phyloP scores from a whole-genome alignment of 73 alveolate genomes.

The Stentor roeselii region DNA sequence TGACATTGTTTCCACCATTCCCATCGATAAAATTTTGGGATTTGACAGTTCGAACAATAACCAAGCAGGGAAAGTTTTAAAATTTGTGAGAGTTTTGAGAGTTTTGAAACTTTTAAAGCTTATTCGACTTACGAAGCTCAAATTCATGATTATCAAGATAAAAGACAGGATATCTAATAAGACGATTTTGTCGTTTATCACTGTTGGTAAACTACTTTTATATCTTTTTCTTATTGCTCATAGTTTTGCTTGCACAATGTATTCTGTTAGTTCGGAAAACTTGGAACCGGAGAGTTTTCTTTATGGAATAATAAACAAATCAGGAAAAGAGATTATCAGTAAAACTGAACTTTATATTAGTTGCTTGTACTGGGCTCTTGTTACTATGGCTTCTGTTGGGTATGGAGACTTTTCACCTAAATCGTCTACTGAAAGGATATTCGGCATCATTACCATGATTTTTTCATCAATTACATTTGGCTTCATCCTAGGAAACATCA shows the following conservation, averaged over 20 bases:
- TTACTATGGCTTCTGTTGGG: constrained; percentile 1
- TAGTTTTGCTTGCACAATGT: background rate
- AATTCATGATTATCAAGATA: background rate
- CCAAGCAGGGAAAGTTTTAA: background rate
- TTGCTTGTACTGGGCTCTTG: background rate
- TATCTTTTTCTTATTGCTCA: background rate
- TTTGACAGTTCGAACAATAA: background rate
- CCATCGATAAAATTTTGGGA: background rate
- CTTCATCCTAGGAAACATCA: background rate
- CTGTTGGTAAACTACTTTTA: background rate
- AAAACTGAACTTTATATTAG: background rate
- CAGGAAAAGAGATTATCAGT: background rate
- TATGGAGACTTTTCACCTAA: background rate
- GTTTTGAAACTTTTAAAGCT: background rate
- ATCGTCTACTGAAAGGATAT: background rate
- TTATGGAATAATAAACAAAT: no score
- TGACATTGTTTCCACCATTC: background rate
- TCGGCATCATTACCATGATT: background rate
- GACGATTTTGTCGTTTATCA: background rate
- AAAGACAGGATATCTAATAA: background rate
- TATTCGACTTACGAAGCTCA: background rate
- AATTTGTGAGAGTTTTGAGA: background rate
- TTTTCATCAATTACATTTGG: constrained; percentile 9
- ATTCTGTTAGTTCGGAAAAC: background rate
- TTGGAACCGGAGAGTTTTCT: background rate